A percentile compares a stretch with the other conserved stretches of the same genome.
Evolutionary conservation across 2,329 filamentous ascomycete genomes (phyloP).

Genomic region (Emmonsiellopsis sp.): DNA sequence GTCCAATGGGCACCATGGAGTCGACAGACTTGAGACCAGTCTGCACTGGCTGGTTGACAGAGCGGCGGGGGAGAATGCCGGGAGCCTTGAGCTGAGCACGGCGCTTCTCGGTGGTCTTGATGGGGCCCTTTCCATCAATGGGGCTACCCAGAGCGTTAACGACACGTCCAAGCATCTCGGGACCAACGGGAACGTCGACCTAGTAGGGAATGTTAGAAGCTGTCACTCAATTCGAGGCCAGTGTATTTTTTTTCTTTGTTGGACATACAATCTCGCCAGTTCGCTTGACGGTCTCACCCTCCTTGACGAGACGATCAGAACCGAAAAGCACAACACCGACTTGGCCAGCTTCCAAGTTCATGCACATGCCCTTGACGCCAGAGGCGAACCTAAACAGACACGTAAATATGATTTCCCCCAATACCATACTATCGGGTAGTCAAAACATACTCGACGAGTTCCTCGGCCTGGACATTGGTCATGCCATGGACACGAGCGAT

Average conservation of each 20-base stretch:
- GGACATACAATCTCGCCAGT: conserved; percentile 92
- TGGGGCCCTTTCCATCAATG: conserved; percentile 97
- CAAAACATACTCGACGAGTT: conserved; percentile 90
- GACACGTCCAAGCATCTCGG: conserved; percentile 92
- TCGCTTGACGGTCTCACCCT: conserved; percentile 99
- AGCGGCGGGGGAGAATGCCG: conserved; percentile 92
- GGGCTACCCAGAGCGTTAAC: conserved; percentile 98
- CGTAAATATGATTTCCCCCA: conserved; percentile 18
- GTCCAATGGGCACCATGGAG: conserved; percentile 98
- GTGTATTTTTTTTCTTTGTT: background rate
- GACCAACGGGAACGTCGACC: conserved; percentile 94
- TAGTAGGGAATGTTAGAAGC: conserved; percentile 28
- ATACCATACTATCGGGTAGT: conserved; percentile 11
- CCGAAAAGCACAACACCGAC: conserved; percentile 99
- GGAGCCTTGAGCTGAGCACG: conserved; percentile 99
- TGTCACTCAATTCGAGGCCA: background rate
- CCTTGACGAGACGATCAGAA: conserved; percentile 99
- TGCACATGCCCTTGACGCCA: conserved; percentile 99
- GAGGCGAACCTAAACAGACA: conserved; percentile 72
- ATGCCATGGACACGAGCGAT: conserved; percentile 99
- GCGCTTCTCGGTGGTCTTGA: conserved; percentile 83
- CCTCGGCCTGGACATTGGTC: conserved; percentile 99
- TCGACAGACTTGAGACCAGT: conserved; percentile 99
- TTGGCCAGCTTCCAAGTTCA: conserved; percentile 99
- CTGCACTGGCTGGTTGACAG: conserved; percentile 98